Base-by-base conservation (phyloP, 116 monocot species). In the Dioscorea cayenensis region DNA sequence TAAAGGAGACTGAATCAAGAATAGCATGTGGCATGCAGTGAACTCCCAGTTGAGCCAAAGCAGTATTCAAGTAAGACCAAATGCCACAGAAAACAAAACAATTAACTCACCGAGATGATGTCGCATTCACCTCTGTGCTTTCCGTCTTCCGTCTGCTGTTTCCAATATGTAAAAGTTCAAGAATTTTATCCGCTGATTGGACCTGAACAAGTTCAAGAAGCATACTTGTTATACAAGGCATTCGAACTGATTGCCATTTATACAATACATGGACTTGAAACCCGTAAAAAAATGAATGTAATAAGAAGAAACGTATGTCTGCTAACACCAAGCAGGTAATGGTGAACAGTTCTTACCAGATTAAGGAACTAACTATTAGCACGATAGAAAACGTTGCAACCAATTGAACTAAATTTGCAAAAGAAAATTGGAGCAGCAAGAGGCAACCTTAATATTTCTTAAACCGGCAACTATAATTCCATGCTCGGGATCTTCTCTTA, bases 81-180 rank as follows among this genome's bases (percentile, higher is more conserved):
- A 43, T 43, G 43, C 43, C 43, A 43, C 12, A 43, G 43, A 43
- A 43, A 43, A 43, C 43, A 43, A 27, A 49, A 60, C 20, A 37
- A 19, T 49, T 43, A 72, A 37, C 48, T 80, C 80, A 92, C 96
- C 96, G 90, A 65, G 96, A 97, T 43, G 96, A 97, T 72, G 96
- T 97, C 68, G 79, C 81, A 86, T 97, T 97, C 67, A 92, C 96
- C 78, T 97, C 90, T 58, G 96, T 97, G 81, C 96, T 97, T 80
- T 97, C 96, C 51, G 90, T 92, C 81, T 97, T 97, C 21, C 96
- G 90, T 72, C 96, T 90, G 71, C 96, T 92, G 58, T 97, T 97
- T 43, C 96, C 96, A 66, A 97, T 64, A 84, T 92, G 86, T 74
- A 97, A 74, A 71, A 97, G 92, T 75, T 97, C 96, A 81, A 97